Evolutionary conservation across 2,329 filamentous ascomycete species (phyloP).

Genomic region (Arachnomyces sp.): DNA sequence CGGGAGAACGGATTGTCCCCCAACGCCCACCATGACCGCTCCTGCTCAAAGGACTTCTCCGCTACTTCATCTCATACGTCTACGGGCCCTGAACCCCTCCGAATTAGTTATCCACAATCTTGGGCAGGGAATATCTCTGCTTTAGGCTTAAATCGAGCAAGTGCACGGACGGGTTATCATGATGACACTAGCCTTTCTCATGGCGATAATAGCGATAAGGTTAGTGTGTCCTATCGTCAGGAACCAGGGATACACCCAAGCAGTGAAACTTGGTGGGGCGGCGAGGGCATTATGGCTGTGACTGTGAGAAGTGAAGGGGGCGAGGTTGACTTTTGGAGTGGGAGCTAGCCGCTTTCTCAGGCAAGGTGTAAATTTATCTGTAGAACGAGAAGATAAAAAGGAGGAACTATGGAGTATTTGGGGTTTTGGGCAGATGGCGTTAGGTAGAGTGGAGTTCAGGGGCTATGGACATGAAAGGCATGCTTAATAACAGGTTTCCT

Average conservation of each 20-base stretch:
- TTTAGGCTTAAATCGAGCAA: slow-evolving; percentile 9
- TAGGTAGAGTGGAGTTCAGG: too few relatives aligned
- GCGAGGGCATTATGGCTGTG: slow-evolving; percentile 16
- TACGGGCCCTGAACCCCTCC: slow-evolving; percentile 17
- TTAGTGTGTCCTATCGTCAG: too few relatives aligned
- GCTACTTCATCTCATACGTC: slow-evolving; percentile 14
- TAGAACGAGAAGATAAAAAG: too few relatives aligned
- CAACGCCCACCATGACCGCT: background rate
- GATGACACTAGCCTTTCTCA: too few relatives aligned
- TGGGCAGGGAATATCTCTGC: slow-evolving; percentile 25
- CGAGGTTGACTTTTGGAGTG: slow-evolving; percentile 6
- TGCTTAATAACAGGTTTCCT: too few relatives aligned
- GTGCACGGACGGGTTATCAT: slow-evolving; percentile 15
- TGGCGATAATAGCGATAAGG: too few relatives aligned
- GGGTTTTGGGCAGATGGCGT: too few relatives aligned
- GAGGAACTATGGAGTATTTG: too few relatives aligned
- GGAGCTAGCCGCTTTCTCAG: background rate
- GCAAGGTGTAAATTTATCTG: too few relatives aligned
- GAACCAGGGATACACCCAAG: slow-evolving; percentile 1
- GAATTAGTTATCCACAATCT: slow-evolving; percentile 20
- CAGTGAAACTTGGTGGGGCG: slow-evolving; percentile 16
- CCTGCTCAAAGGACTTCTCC: background rate
- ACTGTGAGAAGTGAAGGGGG: slow-evolving; percentile 7
- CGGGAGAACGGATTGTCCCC: too few relatives aligned
- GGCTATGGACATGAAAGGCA: too few relatives aligned